Evolutionary conservation across 1,284 basidiomycete genomes (phyloP).

Genomic region (Pseudozyma sp.): DNA sequence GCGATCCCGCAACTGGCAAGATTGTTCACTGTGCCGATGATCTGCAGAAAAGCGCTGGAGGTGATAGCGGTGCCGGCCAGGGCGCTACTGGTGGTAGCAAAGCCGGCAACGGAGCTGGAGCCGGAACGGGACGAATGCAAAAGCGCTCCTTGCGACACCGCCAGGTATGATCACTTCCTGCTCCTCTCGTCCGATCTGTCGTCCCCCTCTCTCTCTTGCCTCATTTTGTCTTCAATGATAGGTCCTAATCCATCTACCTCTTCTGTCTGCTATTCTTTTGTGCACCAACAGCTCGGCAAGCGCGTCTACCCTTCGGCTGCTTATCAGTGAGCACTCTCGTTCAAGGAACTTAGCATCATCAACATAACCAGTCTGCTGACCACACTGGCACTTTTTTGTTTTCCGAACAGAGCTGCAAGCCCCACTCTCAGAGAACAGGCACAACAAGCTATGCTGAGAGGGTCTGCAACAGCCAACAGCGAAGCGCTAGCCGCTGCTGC

Average conservation of each 20-base stretch:
- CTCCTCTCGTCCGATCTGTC: not conserved
- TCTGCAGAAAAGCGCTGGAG: not conserved
- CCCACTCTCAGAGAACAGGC: slow-evolving; percentile 20
- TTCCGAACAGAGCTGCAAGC: slow-evolving; percentile 10
- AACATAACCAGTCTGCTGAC: not conserved
- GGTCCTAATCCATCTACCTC: slow-evolving; percentile 7
- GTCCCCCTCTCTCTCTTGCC: not conserved
- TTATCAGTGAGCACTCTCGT: slow-evolving; percentile 14
- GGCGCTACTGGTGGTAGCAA: not conserved
- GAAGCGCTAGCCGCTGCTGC: not conserved
- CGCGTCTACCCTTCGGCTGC: slow-evolving; percentile 11
- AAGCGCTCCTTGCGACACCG: slow-evolving; percentile 30
- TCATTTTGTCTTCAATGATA: slow-evolving; percentile 6
- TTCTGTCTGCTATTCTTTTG: slow-evolving; percentile 5
- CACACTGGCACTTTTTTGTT: not conserved
- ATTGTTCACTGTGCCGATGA: slow-evolving; percentile 10
- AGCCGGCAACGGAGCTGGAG: not conserved
- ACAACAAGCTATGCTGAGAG: slow-evolving; percentile 5
- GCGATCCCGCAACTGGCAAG: slow-evolving; percentile 35
- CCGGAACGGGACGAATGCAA: slow-evolving; percentile 13
- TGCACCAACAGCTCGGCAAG: slow-evolving; percentile 19
- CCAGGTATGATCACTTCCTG: slow-evolving; percentile 35
- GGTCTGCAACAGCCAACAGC: not conserved
- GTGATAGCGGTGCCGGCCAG: slow-evolving; percentile 2
- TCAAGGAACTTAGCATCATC: too few species aligned